phyloP scores from a whole-genome alignment of 305 asterid genomes.

The Solanum aculeatissimum region DNA sequence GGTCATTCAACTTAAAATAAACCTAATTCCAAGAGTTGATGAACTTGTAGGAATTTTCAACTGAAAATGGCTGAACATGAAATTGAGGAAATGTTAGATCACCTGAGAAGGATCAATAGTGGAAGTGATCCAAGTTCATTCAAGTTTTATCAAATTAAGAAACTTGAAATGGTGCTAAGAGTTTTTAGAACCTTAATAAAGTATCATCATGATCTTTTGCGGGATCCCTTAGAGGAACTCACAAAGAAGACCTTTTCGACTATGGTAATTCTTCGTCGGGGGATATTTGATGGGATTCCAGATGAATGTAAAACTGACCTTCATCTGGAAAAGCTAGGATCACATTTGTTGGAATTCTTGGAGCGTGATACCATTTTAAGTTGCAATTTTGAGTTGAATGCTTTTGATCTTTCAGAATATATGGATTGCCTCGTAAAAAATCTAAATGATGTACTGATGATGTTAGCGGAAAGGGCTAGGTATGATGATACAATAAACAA shows the following conservation, averaged over 20 bases:
- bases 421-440: background rate
- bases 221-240: background rate
- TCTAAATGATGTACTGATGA: background rate
- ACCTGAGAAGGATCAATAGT: background rate
- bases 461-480: rapidly evolving
- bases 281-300: background rate
- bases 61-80: background rate
- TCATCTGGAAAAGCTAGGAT: background rate
- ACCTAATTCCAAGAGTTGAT: background rate
- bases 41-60: background rate
- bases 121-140: no score
- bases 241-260: background rate
- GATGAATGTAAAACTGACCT: background rate
- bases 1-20: no score
- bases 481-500: rapidly evolving
- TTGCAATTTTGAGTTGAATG: no score
- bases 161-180: background rate
- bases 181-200: background rate
- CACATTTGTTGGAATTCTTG: background rate
- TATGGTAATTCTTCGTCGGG: background rate
- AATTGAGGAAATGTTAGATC: background rate
- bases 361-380: background rate
- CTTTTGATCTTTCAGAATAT: background rate
- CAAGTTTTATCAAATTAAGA: no score
- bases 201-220: background rate